These are phyloP conservation scores for Phoma sp. DNA, from an alignment of 2,329 filamentous ascomycete genomes.

Conservation along the genomic window DNA sequence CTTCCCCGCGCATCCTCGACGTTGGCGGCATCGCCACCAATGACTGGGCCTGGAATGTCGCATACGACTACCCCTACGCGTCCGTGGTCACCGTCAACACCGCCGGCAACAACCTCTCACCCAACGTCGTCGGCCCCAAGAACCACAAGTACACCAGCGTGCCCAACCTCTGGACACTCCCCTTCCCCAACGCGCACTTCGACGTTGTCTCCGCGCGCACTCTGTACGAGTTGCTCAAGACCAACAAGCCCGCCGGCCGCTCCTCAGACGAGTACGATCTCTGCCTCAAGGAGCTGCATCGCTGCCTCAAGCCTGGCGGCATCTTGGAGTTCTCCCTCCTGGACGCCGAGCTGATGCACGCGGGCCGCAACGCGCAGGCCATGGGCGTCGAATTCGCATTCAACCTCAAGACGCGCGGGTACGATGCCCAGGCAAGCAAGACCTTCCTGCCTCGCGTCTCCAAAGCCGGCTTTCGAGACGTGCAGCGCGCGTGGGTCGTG, in stretches of 20 bases:
- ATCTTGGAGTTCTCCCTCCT: slow-evolving; percentile 90
- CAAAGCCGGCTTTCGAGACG: slow-evolving; percentile 76
- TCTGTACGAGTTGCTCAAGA: slow-evolving; percentile 82
- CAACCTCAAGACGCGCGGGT: slow-evolving; percentile 85
- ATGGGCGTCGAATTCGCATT: slow-evolving; percentile 92
- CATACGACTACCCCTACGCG: slow-evolving; percentile 81
- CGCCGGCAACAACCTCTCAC: slow-evolving; percentile 45
- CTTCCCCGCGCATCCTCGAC: slow-evolving; percentile 76
- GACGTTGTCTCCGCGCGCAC: slow-evolving; percentile 90
- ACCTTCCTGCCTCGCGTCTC: slow-evolving; percentile 76
- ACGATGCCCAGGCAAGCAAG: slow-evolving; percentile 84
- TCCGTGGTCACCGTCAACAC: slow-evolving; percentile 89
- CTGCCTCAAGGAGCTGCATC: slow-evolving; percentile 83
- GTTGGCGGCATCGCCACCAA: slow-evolving; percentile 83
- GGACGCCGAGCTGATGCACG: slow-evolving; percentile 87
- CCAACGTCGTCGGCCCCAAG: slow-evolving; percentile 71
- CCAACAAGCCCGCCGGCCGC: slow-evolving; percentile 56
- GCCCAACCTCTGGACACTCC: slow-evolving; percentile 76
- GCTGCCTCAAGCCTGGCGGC: slow-evolving; percentile 89
- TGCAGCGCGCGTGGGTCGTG: slow-evolving; percentile 87
- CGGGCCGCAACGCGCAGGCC: slow-evolving; percentile 78
- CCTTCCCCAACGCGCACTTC: slow-evolving; percentile 85
- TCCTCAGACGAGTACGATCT: slow-evolving; percentile 82
- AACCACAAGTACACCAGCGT: slow-evolving; percentile 89
- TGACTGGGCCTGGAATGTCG: slow-evolving; percentile 96